Conservation (phyloP, 129 eudicot genomes). For the Helianthus tuberosus region DNA sequence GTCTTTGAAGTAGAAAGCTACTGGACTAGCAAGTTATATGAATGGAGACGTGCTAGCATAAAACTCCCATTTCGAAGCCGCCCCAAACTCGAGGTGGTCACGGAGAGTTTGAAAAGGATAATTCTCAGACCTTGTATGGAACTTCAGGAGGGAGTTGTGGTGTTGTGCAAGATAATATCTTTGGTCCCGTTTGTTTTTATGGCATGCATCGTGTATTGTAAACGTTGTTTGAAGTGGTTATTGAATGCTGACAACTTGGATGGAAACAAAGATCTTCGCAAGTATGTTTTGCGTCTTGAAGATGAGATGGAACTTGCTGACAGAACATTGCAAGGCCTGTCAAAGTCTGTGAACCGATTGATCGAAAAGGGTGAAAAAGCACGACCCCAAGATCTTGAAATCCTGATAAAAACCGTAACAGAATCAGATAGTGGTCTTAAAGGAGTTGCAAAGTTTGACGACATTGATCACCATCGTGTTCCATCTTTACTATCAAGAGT, state of each 20-base stretch:
- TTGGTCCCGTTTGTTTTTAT: not conserved
- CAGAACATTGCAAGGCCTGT: slow-evolving; percentile 1
- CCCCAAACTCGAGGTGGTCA: not conserved
- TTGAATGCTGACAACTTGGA: too few species aligned
- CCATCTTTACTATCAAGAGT: slow-evolving; percentile 5
- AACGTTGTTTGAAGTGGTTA: too few species aligned
- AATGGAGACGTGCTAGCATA: not conserved
- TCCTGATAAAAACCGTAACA: not conserved
- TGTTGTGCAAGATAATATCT: slow-evolving; percentile 1
- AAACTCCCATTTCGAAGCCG: not conserved
- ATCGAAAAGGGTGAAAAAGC: slow-evolving; percentile 29
- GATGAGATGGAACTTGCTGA: slow-evolving; percentile 11
- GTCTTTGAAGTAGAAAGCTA: slow-evolving; percentile 6
- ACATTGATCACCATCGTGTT: not conserved
- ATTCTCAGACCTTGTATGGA: not conserved
- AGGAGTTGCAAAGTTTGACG: slow-evolving; percentile 33
- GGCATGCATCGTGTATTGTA: not conserved
- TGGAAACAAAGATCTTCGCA: not conserved
- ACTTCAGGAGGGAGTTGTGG: slow-evolving; percentile 8
- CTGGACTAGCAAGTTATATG: slow-evolving; percentile 1
- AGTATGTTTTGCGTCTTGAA: slow-evolving; percentile 6
- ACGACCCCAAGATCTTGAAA: not conserved
- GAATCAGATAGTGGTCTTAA: slow-evolving; percentile 15
- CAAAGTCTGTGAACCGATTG: slow-evolving; percentile 14
- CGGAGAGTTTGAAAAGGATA: not conserved